phyloP scores from a whole-genome alignment of 2,329 filamentous ascomycete species.

The Cytospora leucostoma region DNA sequence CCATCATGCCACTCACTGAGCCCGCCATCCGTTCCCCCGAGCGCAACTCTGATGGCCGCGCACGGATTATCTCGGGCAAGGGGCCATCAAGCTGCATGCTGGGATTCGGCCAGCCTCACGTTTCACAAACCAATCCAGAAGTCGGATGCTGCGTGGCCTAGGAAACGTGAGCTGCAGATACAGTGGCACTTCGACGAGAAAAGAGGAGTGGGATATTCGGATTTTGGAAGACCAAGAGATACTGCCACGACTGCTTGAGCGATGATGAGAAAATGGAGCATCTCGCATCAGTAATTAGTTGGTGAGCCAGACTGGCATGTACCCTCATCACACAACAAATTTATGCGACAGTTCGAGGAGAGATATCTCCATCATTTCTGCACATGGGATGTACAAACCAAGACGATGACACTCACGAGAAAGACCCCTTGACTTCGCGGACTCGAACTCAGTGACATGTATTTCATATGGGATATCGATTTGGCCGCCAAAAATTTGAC shows the following conservation, averaged over 20 bases:
- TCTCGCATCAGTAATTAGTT: not conserved
- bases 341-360: not conserved
- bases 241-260: too few species aligned
- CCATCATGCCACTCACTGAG: not conserved
- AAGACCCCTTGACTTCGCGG: not conserved
- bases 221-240: not conserved
- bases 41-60: not conserved
- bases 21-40: not conserved
- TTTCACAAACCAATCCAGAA: not conserved
- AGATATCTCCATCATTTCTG: not conserved
- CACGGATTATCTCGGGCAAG: not conserved
- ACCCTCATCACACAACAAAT: not conserved
- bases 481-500: constrained; percentile 21
- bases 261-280: not conserved
- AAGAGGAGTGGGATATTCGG: not conserved
- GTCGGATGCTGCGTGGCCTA: not conserved
- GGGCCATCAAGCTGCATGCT: not conserved
- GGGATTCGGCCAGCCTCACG: not conserved
- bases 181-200: not conserved
- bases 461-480: constrained; percentile 8
- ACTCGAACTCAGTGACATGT: not conserved
- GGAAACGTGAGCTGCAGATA: not conserved
- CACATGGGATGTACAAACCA: not conserved
- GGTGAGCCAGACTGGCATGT: not conserved
- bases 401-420: not conserved